Percentiles rank a stretch among this genome's conserved stretches.
Conservation (phyloP, 2,329 filamentous ascomycete genomes). For the Juglanconis sp. region DNA sequence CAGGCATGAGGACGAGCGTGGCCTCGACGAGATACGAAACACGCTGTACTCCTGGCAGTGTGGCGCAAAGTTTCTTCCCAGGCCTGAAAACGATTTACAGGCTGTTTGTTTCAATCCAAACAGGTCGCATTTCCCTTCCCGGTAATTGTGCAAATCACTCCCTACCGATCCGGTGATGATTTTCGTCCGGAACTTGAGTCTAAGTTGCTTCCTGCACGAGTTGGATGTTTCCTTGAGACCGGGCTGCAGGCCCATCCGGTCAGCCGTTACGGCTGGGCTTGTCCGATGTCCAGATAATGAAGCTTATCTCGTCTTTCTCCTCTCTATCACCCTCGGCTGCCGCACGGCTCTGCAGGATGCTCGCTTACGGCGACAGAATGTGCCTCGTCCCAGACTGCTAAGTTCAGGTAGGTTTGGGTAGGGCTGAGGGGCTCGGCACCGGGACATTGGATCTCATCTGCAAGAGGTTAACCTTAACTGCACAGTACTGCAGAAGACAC, state of each 20-base stretch:
- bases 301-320: background rate
- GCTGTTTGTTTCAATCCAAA: background rate
- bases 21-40: constrained; percentile 5
- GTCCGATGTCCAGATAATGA: background rate
- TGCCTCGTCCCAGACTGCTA: no score
- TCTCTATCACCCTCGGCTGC: background rate
- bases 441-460: background rate
- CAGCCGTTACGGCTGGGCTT: background rate
- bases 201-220: constrained; percentile 1
- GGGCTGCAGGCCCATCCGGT: constrained; percentile 5
- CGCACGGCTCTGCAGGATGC: background rate
- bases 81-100: background rate
- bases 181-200: background rate
- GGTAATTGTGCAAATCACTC: background rate
- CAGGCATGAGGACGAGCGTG: background rate
- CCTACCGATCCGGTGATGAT: background rate
- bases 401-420: no score
- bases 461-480: background rate
- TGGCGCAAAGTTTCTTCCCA: background rate
- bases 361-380: background rate
- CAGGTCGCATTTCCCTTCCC: background rate
- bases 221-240: constrained; percentile 3
- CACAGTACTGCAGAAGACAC: background rate
- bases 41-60: background rate
- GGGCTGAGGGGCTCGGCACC: background rate